A percentile compares a stretch with the other conserved stretches of the same genome.
Conservation (phyloP, 169 alveolate species). For the Plasmodium falciparum region DNA sequence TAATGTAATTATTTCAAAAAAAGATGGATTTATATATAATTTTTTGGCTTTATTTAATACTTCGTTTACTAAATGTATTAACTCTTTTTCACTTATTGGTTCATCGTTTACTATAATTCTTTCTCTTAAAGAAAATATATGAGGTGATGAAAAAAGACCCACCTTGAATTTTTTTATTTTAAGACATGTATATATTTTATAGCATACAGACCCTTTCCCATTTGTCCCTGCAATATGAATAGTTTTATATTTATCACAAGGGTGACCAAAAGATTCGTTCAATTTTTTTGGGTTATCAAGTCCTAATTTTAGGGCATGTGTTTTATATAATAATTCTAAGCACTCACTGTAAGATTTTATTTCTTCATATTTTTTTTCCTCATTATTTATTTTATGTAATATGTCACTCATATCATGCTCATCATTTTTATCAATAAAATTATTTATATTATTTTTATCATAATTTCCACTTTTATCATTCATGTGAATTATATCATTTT, state of each 20-base stretch:
- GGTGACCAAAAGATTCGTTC: conserved; percentile 81
- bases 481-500: no score
- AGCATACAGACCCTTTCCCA: conserved; percentile 93
- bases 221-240: conserved; percentile 94
- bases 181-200: conserved; percentile 83
- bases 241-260: conserved; percentile 81
- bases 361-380: conserved; percentile 8
- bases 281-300: conserved; percentile 28
- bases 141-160: conserved; percentile 94
- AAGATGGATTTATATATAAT: conserved; percentile 79
- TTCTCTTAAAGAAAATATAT: conserved; percentile 89
- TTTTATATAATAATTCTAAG: conserved; percentile 26
- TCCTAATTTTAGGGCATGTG: conserved; percentile 71
- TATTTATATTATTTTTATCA: no score
- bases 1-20: conserved; percentile 82
- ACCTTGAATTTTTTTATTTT: conserved; percentile 82
- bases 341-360: conserved; percentile 40
- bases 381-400: no score
- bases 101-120: conserved; percentile 86
- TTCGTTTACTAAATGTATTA: conserved; percentile 52
- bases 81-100: conserved; percentile 77
- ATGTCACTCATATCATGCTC: no score
- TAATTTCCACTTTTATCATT: no score
- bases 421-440: no score
- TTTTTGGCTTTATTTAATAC: conserved; percentile 68